Base-by-base conservation (phyloP, 495 filamentous ascomycete genomes). In the Hypoxylon trugodes region DNA sequence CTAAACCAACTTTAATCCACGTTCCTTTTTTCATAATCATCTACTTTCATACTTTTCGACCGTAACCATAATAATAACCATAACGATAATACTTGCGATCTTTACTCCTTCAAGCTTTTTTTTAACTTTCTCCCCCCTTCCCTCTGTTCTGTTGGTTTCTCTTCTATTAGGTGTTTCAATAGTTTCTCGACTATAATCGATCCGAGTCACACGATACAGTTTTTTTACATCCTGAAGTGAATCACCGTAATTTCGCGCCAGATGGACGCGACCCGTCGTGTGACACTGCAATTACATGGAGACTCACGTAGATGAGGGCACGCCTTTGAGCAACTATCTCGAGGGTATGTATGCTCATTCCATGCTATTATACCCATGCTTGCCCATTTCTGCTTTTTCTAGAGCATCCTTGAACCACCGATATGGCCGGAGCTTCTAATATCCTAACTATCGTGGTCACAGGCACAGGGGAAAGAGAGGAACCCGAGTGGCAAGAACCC, bases 241-340 rank as follows among this genome's bases (percentile, higher is more conserved):
- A 59, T 57, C 51, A 47, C 16, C 41, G 26, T 49, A 66, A 50
- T 60, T 43, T 61, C 40, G 69, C 64, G 70, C 69, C 66, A 70
- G 65, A 71, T 72, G 71, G 69, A 71, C 59, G 64, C 62, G 64
- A 66, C 57, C 64, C 66, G 50, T 66, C 50, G 69, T 72, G 73
- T 69, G 41, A 75, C 72, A 61, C 30, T 51, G 48, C 69, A 70
- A 70, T 72, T 73, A 60, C 64, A 98, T 98, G 95, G 95, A 97
- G 84, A 88, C 91, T 68, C 81, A 97, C 64, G 86, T 97, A 68
- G 91, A 89, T 78, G 89, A 95, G 77, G 87, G 93, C 74, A 91
- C 92, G 68, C 95, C 95, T 58, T 82, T 98, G 77, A 92, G 92
- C 72, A 89, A 90, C 61, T 97, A 96, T 80, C 87, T 98, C 57